Evolutionary conservation across 805 yeast genomes (phyloP), one percentile per base, ranked within the genome.

Genomic region (Clavispora santaluciae): DNA sequence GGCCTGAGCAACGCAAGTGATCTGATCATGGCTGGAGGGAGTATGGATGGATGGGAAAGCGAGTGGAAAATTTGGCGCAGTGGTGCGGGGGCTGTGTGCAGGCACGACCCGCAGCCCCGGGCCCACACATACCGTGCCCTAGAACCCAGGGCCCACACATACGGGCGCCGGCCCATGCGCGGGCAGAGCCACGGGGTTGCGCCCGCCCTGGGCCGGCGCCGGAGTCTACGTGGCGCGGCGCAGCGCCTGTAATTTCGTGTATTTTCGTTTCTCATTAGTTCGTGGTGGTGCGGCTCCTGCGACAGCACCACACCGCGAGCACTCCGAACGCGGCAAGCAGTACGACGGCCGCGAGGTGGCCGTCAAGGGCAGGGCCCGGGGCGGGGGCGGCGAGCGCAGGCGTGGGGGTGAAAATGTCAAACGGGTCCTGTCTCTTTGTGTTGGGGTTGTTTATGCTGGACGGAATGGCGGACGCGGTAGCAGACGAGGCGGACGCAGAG

Each of bases 381-480:
- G n/a, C n/a, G n/a, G n/a, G 15, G 20, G 15, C 34, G 3, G 2
- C 7, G 21, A 17, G 13, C n/a, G 5, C 20, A 6, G 18, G 35
- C 10, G 22, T 8, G 11, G 13, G 25, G 12, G 8, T 9, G 20
- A 35, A 35, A 5, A 18, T 35, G 17, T 15, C 34, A 20, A 37
- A 37, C 13, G 10, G 12, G 8, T 10, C 8, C 12, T 28, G 21
- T 8, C 41, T 37, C 12, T 24, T 30, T 22, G 11, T 12, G 13
- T 33, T 26, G 18, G 29, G 31, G 24, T 39, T 39, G 4, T 34
- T 30, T 17, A 39, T 39, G 33, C 34, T 34, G 22, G 35, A 35
- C 22, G 36, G 31, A 5, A 39, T 5, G 28, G 13, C 9, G 35
- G 30, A n/a, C n/a, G n/a, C n/a, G n/a, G n/a, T n/a, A n/a, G n/a